phyloP scores from a whole-genome alignment of 2,329 filamentous ascomycete species.

The Xylaria sp. region DNA sequence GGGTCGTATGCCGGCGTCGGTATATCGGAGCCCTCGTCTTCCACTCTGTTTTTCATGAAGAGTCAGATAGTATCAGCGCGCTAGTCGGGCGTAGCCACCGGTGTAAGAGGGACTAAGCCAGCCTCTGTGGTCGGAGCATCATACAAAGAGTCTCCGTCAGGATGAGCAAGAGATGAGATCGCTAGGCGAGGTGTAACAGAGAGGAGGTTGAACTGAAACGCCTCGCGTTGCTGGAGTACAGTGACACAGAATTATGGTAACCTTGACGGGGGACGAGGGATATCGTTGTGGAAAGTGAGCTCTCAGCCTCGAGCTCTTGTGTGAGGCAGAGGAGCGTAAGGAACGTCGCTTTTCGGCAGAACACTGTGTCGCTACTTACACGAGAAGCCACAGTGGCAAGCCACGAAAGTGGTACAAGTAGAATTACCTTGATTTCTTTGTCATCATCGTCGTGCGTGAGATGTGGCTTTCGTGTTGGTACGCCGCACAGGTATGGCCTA shows the following conservation, averaged over 20 bases:
- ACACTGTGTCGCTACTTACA: background rate
- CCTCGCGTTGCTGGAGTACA: background rate
- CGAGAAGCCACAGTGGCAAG: conserved; percentile 8
- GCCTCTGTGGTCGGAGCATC: background rate
- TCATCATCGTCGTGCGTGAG: background rate
- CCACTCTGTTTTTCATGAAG: background rate
- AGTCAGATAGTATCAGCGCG: background rate
- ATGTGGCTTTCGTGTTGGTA: background rate
- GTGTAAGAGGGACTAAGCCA: background rate
- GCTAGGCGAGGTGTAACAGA: background rate
- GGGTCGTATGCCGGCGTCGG: conserved; percentile 25
- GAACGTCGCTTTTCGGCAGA: background rate
- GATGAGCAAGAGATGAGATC: background rate
- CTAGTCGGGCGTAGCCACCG: background rate
- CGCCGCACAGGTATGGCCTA: background rate
- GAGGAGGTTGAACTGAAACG: background rate
- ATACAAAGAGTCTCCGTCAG: background rate
- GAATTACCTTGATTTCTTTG: background rate
- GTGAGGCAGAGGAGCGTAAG: conserved; percentile 3
- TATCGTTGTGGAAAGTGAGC: background rate
- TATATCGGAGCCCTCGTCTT: conserved; percentile 3
- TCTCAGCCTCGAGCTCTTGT: background rate
- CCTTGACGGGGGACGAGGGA: background rate
- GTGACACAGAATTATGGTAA: background rate
- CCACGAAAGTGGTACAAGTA: background rate